Evolutionary conservation across 2,329 filamentous ascomycete genomes (phyloP).

Genomic region (Fusarium metavorans): DNA sequence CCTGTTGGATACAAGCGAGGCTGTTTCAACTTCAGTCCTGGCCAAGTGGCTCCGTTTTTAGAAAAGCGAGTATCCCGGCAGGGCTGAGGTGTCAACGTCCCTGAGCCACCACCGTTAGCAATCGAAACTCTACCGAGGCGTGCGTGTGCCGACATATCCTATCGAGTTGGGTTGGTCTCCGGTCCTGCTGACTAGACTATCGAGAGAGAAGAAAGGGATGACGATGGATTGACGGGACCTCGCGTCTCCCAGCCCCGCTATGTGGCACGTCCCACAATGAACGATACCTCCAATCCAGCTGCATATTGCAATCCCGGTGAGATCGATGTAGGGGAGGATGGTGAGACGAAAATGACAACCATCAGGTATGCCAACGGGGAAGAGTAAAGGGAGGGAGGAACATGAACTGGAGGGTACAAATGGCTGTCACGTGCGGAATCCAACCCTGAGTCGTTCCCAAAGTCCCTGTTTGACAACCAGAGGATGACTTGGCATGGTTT

Average conservation of each 20-base stretch:
- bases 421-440: conserved; percentile 1
- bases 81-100: neutral
- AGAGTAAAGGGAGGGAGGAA: conserved; percentile 7
- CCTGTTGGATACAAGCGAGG: neutral
- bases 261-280: conserved; percentile 24
- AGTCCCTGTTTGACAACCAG: neutral
- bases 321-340: neutral
- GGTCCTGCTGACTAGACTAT: conserved; percentile 1
- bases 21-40: neutral
- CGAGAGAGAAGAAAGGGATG: conserved; percentile 2
- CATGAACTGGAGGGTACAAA: neutral
- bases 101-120: neutral
- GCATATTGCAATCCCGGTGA: conserved; percentile 17
- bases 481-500: neutral
- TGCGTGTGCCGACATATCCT: neutral
- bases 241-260: conserved; percentile 4
- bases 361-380: neutral
- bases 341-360: neutral
- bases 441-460: neutral
- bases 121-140: neutral
- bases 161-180: neutral
- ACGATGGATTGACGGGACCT: conserved; percentile 25
- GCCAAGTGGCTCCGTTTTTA: neutral
- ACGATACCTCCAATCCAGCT: conserved; percentile 4
- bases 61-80: neutral